Conservation (phyloP, 108 stramenopile species). For the Nitzschia sp. region DNA sequence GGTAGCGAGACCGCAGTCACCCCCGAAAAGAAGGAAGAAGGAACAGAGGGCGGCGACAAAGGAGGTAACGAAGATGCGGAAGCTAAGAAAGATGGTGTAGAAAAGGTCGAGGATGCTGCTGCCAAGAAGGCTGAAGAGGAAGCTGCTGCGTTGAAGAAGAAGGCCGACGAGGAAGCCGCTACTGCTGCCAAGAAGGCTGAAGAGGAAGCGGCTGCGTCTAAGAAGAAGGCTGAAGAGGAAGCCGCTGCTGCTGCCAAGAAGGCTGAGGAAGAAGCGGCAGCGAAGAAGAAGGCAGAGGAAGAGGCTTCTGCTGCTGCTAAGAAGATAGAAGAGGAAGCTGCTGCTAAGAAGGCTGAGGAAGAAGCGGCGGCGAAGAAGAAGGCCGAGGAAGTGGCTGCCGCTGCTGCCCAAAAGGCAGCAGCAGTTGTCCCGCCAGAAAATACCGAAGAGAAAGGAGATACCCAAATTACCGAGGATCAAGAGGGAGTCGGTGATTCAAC, state of each 20-base stretch:
- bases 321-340: conserved; percentile 8
- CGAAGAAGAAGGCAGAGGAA: not conserved
- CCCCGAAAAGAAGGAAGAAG: not conserved
- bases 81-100: not conserved
- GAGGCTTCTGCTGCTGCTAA: not conserved
- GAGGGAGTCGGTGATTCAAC: not conserved
- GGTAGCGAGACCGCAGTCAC: not conserved
- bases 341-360: not conserved
- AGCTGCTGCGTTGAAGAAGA: not conserved
- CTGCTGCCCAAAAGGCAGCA: too few species aligned
- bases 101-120: not conserved
- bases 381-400: not conserved
- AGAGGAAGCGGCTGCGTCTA: not conserved
- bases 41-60: not conserved
- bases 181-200: not conserved
- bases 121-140: not conserved
- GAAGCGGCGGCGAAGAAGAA: not conserved
- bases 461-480: conserved; percentile 1
- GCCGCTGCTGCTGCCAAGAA: not conserved
- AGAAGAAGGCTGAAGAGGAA: not conserved
- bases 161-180: not conserved
- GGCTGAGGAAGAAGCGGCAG: not conserved
- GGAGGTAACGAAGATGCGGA: not conserved
- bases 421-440: too few species aligned
- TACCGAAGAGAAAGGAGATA: not conserved